Base-by-base conservation (phyloP, 2,329 filamentous ascomycete species). In the Fusarium buharicum region DNA sequence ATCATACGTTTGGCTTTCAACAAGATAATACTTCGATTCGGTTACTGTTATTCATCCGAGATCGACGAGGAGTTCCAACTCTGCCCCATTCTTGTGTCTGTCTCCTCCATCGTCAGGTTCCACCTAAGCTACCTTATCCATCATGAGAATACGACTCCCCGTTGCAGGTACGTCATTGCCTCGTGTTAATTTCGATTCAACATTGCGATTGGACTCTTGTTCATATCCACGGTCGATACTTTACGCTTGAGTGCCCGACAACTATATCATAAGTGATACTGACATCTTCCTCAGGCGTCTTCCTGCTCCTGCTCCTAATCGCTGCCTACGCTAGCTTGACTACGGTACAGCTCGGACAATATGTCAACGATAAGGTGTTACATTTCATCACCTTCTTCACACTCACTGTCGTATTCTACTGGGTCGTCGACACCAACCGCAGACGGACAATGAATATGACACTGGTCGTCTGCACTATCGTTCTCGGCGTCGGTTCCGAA, bases 371-470 rank as follows among this genome's bases (percentile, higher is more conserved):
- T 84, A 98, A 99, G 78, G 81, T 90, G 71, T 84, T 98, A 24
- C 95, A 98, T 77, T 84, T 91, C 69, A 61, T 93, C 55, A 93
- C 91, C 70, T 98, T 99, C 81, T 97, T 98, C 82, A 74, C 92
- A 66, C 84, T 99, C 49, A 97, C 94, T 14, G 77, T 91, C 64
- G 79, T 85, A 68, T 98, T 98, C 83, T 99, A 99, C 86, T 99
- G 95, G 93, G 91, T 97, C 73, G 79, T 97, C 70, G 95, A 99
- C 75, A 96, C 93, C 48, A 90, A 88, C 62, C 91, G 95, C 62
- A 89, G 94, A 47, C 91, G 94, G 67, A 90, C 88, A 17, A 81
- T 97, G 44, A 90, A 99, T 76, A 79, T 97, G 64, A 96, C 93
- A 13, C 80, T 97, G 22, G 75, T 92, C 18, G 82, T 92, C 58